A percentile compares a stretch with the other conserved stretches of the same genome.
Evolutionary conservation across 345 rosid species (phyloP).

Genomic region (Ceriops tagal): DNA sequence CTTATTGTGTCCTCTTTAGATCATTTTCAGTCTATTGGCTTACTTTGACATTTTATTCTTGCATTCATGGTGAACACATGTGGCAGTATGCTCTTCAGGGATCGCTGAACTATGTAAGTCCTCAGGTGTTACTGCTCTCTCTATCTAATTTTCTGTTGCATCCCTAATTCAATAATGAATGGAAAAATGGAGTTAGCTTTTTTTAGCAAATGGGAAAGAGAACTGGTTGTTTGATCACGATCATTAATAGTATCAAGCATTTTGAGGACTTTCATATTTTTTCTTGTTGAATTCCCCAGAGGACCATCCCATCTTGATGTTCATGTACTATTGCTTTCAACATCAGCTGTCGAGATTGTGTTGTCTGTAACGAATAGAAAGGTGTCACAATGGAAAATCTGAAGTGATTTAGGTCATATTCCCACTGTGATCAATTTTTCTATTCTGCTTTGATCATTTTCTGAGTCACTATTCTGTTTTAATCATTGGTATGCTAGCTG

Average conservation of each 20-base stretch:
- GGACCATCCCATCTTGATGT: background rate
- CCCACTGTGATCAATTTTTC: background rate
- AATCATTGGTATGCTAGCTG: background rate
- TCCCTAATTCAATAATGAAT: background rate
- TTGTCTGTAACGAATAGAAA: no score
- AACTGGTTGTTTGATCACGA: no score
- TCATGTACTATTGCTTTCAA: background rate
- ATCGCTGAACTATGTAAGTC: slow-evolving; percentile 39
- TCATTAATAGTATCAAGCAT: no score
- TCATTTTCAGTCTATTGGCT: slow-evolving; percentile 7
- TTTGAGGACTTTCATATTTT: no score
- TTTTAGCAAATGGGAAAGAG: background rate
- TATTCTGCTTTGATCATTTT: background rate
- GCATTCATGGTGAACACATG: slow-evolving; percentile 11
- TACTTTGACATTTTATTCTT: slow-evolving; percentile 11
- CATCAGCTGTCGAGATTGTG: background rate
- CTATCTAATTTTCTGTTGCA: background rate
- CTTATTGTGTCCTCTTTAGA: background rate
- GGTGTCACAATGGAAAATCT: background rate
- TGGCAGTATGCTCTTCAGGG: slow-evolving; percentile 45
- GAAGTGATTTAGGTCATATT: background rate
- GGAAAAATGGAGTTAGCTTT: background rate
- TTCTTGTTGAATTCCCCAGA: no score
- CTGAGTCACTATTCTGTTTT: background rate
- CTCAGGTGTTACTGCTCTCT: slow-evolving; percentile 34